Percentiles rank a stretch among this genome's conserved stretches.
These are phyloP conservation scores for Zelonia costaricensis DNA, from an alignment of 208 protist genomes.

Conservation along the genomic window DNA sequence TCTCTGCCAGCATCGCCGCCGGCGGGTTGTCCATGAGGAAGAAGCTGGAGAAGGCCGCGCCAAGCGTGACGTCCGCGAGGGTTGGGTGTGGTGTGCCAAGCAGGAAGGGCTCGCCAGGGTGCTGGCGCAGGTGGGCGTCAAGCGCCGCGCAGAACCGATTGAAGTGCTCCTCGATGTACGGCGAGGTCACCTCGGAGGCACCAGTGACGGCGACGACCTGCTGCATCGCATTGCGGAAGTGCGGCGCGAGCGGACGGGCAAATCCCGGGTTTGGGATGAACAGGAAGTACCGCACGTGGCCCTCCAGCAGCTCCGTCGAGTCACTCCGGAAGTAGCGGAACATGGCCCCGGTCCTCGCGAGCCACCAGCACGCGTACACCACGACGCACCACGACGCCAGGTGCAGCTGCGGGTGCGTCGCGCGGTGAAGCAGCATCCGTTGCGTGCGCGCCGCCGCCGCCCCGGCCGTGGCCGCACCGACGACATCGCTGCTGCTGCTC, in stretches of 20 bases:
- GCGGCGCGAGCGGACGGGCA: constrained; percentile 39
- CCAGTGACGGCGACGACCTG: constrained; percentile 52
- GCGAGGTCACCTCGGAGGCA: constrained; percentile 57
- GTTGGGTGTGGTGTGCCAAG: constrained; percentile 85
- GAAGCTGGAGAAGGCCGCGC: constrained; percentile 67
- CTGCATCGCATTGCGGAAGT: constrained; percentile 61
- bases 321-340: constrained; percentile 77
- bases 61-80: constrained; percentile 80
- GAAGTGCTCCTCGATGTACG: constrained; percentile 87
- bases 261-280: constrained; percentile 46
- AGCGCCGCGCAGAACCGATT: constrained; percentile 66
- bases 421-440: constrained; percentile 48
- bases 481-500: background rate
- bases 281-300: constrained; percentile 79
- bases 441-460: constrained; percentile 11
- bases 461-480: background rate
- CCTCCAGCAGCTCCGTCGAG: constrained; percentile 56
- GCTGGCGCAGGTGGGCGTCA: constrained; percentile 58
- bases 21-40: constrained; percentile 87
- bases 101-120: constrained; percentile 49
- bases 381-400: constrained; percentile 66
- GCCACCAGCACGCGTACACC: constrained; percentile 86
- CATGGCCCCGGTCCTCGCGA: constrained; percentile 68
- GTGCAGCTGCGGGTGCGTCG: constrained; percentile 76
- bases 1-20: constrained; percentile 50